A percentile compares a stretch with the other conserved stretches of the same genome.
Conservation (phyloP, 495 filamentous ascomycete species). For the Neurospora tetrasperma region DNA sequence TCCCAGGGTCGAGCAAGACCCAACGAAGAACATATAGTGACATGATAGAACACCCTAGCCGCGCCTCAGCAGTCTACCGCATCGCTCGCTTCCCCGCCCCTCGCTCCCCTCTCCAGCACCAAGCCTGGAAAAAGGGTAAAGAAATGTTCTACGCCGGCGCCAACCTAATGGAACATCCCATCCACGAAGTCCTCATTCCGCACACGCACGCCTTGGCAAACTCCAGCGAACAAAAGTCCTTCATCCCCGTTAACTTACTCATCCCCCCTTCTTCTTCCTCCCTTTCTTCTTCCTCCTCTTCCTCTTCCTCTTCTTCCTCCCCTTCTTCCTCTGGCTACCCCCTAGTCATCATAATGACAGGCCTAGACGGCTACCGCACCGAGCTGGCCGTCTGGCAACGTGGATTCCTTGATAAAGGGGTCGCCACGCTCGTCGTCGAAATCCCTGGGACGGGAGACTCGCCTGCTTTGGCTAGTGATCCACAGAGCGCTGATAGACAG, state of each 20-base stretch:
- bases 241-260: constrained; percentile 50
- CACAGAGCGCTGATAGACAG: constrained; percentile 36
- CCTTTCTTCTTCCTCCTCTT: constrained; percentile 12
- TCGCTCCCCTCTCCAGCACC: constrained; percentile 34
- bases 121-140: constrained; percentile 54
- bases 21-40: background rate
- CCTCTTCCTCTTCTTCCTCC: constrained; percentile 15
- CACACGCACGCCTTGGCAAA: constrained; percentile 32
- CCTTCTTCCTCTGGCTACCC: constrained; percentile 32
- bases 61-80: constrained; percentile 57
- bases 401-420: constrained; percentile 45
- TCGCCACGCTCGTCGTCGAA: constrained; percentile 50
- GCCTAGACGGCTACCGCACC: constrained; percentile 63
- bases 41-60: constrained; percentile 8
- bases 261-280: constrained; percentile 29
- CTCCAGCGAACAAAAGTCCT: constrained; percentile 1
- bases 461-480: constrained; percentile 43
- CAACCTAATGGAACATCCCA: constrained; percentile 37
- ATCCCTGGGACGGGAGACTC: constrained; percentile 69
- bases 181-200: constrained; percentile 46
- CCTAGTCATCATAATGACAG: constrained; percentile 55
- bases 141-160: constrained; percentile 23
- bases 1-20: too few relatives aligned
- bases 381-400: constrained; percentile 58
- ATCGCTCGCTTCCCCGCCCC: constrained; percentile 52